Evolutionary conservation across 495 filamentous ascomycete species (phyloP), one percentile per base, ranked within the genome.

Genomic region (Penicillium pulvis): DNA sequence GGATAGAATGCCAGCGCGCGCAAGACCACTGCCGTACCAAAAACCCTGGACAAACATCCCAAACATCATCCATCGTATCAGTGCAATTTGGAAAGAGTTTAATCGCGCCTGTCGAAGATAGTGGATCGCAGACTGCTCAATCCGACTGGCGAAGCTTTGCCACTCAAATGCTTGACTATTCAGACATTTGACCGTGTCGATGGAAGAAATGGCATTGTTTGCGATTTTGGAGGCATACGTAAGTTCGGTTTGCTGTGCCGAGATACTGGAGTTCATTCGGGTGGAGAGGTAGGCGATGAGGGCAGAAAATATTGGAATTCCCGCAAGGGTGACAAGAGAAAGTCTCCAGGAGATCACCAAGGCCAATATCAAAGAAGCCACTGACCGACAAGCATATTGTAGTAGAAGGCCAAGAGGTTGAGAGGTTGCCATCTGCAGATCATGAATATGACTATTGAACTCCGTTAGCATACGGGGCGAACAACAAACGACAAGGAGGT

Each of bases 41-140:
- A 98, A 97, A 0, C 93, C 93, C 62, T 92, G 84, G 1, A 96
- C 89, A 55, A 98, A 97, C 74, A 98, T 88, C 3, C 80, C 79
- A 16, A 92, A 82, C 35, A 86, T 87, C 74, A 90, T 83, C 61
- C 96, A 80, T 44, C 87, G 86, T 44, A 90, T 79, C 46, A 90
- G 81, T 1, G 87, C 84, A 55, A 90, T 83, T 65, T 96, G 91
- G 1, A 83, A 61, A 6, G 90, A 86, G 63, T 85, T 88, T 9
- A 84, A 73, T 42, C 81, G 74, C 2, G 87, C 90, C 65, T 93
- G 90, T 36, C 78, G 71, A 19, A 84, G 70, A 68, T 93, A 97
- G 43, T 81, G 81, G 23, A 69, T 69, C 28, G 85, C 86, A 2
- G 91, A 89, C 23, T 70, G 62, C 46, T 76, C 74, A 26, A 92